Conservation (phyloP, 2,329 filamentous ascomycete genomes). For the Microdochium bolleyi region DNA sequence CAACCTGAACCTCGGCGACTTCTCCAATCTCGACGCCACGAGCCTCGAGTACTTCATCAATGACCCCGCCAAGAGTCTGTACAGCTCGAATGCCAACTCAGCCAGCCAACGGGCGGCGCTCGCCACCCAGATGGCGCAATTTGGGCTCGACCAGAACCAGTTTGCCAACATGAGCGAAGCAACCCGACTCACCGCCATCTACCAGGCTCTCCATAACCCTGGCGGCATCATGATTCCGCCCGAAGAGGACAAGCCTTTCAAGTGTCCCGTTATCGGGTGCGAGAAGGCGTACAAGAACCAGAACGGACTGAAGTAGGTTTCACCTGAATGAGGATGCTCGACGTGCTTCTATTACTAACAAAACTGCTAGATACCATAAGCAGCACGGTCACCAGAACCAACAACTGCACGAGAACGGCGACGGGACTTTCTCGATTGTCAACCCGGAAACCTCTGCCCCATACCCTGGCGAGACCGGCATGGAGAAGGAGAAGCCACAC, state of each 20-base stretch:
- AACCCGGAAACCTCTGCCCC: slow-evolving; percentile 91
- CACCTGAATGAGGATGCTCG: slow-evolving; percentile 3
- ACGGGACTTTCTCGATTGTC: slow-evolving; percentile 96
- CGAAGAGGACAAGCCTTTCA: slow-evolving; percentile 95
- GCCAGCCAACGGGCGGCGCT: slow-evolving; percentile 51
- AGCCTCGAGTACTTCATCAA: slow-evolving; percentile 63
- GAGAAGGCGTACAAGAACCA: slow-evolving; percentile 99
- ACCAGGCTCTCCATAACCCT: slow-evolving; percentile 35
- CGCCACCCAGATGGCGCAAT: slow-evolving; percentile 61
- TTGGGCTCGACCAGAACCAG: slow-evolving; percentile 68
- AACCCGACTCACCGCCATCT: slow-evolving; percentile 44
- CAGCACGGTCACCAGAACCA: slow-evolving; percentile 94
- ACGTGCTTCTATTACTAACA: slow-evolving; percentile 18
- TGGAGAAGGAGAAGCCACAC: slow-evolving; percentile 99
- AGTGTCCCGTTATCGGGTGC: slow-evolving; percentile 95
- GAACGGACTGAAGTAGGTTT: slow-evolving; percentile 84
- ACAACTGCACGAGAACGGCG: slow-evolving; percentile 90
- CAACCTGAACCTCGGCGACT: slow-evolving; percentile 50
- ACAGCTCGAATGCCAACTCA: slow-evolving; percentile 72
- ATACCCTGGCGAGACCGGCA: slow-evolving; percentile 93
- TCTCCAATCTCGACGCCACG: slow-evolving; percentile 44
- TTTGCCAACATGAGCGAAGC: slow-evolving; percentile 72
- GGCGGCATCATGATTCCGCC: slow-evolving; percentile 58
- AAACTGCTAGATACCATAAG: slow-evolving; percentile 51
- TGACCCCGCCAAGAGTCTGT: slow-evolving; percentile 88